phyloP scores from a whole-genome alignment of 2,329 filamentous ascomycete genomes.

The Elsinoe fawcettii region DNA sequence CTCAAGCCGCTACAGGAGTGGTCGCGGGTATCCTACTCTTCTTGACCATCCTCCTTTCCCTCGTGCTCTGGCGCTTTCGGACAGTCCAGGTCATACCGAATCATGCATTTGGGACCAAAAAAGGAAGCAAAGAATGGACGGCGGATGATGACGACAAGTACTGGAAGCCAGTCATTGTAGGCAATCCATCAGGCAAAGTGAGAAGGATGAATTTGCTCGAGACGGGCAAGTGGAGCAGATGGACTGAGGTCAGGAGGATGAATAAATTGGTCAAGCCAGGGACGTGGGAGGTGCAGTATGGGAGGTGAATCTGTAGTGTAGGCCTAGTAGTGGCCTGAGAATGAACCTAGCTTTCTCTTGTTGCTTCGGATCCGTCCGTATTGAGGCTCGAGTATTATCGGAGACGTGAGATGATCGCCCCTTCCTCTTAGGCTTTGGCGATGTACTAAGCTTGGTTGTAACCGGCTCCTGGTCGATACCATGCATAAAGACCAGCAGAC shows the following conservation, averaged over 20 bases:
- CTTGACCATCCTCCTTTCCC: conserved; percentile 56
- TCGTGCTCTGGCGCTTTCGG: conserved; percentile 57
- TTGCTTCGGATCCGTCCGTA: background rate
- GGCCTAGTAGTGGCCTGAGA: background rate
- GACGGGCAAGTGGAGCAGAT: conserved; percentile 58
- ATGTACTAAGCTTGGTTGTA: no score
- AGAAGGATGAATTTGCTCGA: conserved; percentile 66
- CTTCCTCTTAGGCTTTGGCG: background rate
- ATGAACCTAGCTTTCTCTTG: background rate
- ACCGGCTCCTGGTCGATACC: background rate
- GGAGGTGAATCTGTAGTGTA: background rate
- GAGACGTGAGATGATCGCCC: background rate
- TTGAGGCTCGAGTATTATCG: background rate
- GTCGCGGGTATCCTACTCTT: conserved; percentile 59
- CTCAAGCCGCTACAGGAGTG: conserved; percentile 60
- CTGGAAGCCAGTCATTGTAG: conserved; percentile 64
- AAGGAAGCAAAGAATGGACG: conserved; percentile 40
- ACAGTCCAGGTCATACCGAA: conserved; percentile 61
- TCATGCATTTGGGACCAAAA: conserved; percentile 45
- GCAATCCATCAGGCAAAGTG: conserved; percentile 61
- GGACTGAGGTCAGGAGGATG: conserved; percentile 58
- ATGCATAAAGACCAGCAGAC: background rate
- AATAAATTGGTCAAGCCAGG: conserved; percentile 31
- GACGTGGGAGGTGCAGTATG: conserved; percentile 14
- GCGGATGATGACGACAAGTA: conserved; percentile 44